Conservation (phyloP, 306 rosid species). For the Crotalaria pallida region DNA sequence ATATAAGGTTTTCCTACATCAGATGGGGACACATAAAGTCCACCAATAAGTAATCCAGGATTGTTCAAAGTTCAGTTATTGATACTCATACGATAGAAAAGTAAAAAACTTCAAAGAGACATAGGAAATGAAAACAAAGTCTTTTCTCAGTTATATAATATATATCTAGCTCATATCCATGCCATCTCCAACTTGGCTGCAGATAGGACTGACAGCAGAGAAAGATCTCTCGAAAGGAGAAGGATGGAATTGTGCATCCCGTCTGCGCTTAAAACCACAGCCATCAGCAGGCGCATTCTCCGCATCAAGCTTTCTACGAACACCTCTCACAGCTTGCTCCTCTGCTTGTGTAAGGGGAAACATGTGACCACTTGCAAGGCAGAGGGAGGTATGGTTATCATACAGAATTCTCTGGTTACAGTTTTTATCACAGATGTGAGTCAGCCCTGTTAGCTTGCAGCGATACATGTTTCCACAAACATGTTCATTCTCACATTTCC, state of each 20-base stretch:
- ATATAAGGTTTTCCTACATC: constrained; percentile 56
- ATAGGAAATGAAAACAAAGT: constrained; percentile 38
- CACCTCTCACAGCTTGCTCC: constrained; percentile 90
- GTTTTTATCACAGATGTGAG: constrained; percentile 99
- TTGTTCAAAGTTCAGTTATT: constrained; percentile 41
- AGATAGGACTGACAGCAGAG: constrained; percentile 79
- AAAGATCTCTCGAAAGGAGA: constrained; percentile 91
- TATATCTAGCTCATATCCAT: constrained; percentile 74
- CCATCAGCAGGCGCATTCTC: constrained; percentile 49
- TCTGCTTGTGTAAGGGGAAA: constrained; percentile 66
- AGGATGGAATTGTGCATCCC: constrained; percentile 85
- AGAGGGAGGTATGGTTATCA: constrained; percentile 94
- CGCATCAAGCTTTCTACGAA: constrained; percentile 77
- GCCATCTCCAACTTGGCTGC: constrained; percentile 94
- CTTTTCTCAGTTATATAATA: constrained; percentile 34
- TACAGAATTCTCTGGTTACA: constrained; percentile 96
- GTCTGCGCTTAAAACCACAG: constrained; percentile 70
- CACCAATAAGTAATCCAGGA: constrained; percentile 57
- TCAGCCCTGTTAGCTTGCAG: constrained; percentile 91
- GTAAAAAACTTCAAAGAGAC: constrained; percentile 15
- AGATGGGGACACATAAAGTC: constrained; percentile 52
- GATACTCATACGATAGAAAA: constrained; percentile 35
- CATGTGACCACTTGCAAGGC: constrained; percentile 72
- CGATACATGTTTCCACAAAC: constrained; percentile 92
- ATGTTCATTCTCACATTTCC: constrained; percentile 91